Evolutionary conservation across 805 yeast genomes (phyloP).

Genomic region (Saturnispora silvae): DNA sequence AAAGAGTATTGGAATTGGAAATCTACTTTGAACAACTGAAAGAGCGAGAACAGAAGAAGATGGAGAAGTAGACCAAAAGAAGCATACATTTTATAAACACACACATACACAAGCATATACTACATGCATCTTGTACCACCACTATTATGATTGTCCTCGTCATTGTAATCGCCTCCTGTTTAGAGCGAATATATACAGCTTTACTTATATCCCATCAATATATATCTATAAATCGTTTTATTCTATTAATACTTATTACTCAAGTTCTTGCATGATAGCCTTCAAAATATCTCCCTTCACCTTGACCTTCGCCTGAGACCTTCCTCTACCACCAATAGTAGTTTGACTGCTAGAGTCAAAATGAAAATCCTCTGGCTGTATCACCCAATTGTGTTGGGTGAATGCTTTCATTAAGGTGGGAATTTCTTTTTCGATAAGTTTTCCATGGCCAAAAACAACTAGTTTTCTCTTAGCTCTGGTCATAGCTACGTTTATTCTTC

Average conservation of each 20-base stretch:
- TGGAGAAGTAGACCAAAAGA: no score
- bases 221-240: no score
- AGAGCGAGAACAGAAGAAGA: no score
- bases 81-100: no score
- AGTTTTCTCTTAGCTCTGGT: constrained; percentile 83
- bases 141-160: no score
- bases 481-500: constrained; percentile 88
- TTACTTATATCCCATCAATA: no score
- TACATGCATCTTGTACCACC: no score
- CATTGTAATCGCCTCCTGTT: no score
- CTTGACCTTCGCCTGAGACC: constrained; percentile 2
- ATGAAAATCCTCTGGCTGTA: constrained; percentile 33
- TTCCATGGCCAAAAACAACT: constrained; percentile 69
- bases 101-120: no score
- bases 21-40: background rate
- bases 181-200: no score
- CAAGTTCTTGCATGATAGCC: constrained; percentile 2
- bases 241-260: background rate
- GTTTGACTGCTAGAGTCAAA: background rate
- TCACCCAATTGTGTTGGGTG: constrained; percentile 51
- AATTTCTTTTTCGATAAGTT: constrained; percentile 46
- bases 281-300: constrained; percentile 7
- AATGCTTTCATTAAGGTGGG: constrained; percentile 52
- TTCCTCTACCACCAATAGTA: background rate
- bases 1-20: constrained; percentile 69